Evolutionary conservation across 495 filamentous ascomycete species (phyloP).

Genomic region (Hypoxylon trugodes): DNA sequence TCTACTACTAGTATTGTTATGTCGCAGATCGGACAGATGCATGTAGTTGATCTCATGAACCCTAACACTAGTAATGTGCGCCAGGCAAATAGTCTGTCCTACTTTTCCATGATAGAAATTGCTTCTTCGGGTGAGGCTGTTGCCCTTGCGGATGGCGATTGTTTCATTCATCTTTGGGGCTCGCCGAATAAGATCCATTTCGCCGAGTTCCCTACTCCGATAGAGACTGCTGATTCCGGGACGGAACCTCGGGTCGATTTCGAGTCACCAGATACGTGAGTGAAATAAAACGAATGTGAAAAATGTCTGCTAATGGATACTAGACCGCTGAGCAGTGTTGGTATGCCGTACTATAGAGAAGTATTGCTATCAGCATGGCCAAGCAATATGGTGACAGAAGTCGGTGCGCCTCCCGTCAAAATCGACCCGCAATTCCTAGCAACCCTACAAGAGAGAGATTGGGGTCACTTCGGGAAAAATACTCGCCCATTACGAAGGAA

Average conservation of each 20-base stretch:
- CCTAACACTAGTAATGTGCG: constrained; percentile 87
- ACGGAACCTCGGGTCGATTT: constrained; percentile 38
- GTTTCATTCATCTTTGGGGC: constrained; percentile 87
- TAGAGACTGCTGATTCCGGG: constrained; percentile 58
- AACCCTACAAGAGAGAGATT: constrained; percentile 71
- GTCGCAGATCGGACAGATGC: constrained; percentile 88
- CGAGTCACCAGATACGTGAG: constrained; percentile 68
- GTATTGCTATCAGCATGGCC: constrained; percentile 89
- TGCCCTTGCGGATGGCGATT: constrained; percentile 80
- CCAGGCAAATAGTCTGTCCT: constrained; percentile 77
- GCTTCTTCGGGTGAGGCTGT: constrained; percentile 91
- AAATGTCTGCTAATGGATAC: constrained; percentile 31
- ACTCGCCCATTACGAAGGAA: constrained; percentile 77
- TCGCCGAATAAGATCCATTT: constrained; percentile 90
- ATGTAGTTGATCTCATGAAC: constrained; percentile 95
- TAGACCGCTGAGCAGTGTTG: constrained; percentile 82
- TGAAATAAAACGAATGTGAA: constrained; percentile 13
- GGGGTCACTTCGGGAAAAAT: constrained; percentile 79
- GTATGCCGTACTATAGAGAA: constrained; percentile 94
- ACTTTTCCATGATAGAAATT: constrained; percentile 78
- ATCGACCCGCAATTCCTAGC: constrained; percentile 77
- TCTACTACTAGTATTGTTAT: constrained; percentile 91
- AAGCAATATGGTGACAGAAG: constrained; percentile 78
- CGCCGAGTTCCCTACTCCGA: constrained; percentile 80
- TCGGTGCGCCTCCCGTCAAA: constrained; percentile 80